Evolutionary conservation across 2,329 filamentous ascomycete species (phyloP).

Genomic region (Orbilia javanica): DNA sequence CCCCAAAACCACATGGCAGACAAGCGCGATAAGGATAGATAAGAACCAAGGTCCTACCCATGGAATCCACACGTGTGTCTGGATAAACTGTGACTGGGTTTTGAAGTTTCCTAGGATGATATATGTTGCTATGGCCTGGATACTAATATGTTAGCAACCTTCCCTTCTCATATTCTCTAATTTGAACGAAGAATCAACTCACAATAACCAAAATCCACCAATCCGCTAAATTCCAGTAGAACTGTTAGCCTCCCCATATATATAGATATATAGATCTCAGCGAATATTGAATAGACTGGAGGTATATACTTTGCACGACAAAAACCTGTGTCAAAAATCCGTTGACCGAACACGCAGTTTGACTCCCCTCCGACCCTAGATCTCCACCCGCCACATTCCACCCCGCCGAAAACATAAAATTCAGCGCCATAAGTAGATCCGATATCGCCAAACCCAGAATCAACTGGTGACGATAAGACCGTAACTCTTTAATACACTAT

Average conservation of each 20-base stretch:
- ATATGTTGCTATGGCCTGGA: constrained; percentile 65
- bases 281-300: neutral
- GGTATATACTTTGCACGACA: constrained; percentile 65
- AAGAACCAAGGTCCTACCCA: constrained; percentile 65
- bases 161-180: neutral
- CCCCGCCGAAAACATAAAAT: constrained; percentile 65
- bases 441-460: constrained; percentile 66
- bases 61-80: constrained; percentile 63
- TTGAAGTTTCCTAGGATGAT: constrained; percentile 66
- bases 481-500: constrained; percentile 65
- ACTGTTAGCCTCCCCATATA: neutral
- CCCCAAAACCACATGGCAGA: constrained; percentile 63
- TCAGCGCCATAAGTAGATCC: constrained; percentile 66
- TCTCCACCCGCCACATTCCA: constrained; percentile 64
- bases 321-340: constrained; percentile 67
- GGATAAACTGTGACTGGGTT: constrained; percentile 64
- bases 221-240: constrained; percentile 63
- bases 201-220: constrained; percentile 67
- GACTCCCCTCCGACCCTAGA: constrained; percentile 63
- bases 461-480: constrained; percentile 66
- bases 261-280: neutral
- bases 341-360: constrained; percentile 65
- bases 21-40: constrained; percentile 64
- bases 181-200: neutral
- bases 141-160: neutral